Base-by-base conservation (phyloP, 345 rosid genomes). In the Eucalyptus tenuipes region DNA sequence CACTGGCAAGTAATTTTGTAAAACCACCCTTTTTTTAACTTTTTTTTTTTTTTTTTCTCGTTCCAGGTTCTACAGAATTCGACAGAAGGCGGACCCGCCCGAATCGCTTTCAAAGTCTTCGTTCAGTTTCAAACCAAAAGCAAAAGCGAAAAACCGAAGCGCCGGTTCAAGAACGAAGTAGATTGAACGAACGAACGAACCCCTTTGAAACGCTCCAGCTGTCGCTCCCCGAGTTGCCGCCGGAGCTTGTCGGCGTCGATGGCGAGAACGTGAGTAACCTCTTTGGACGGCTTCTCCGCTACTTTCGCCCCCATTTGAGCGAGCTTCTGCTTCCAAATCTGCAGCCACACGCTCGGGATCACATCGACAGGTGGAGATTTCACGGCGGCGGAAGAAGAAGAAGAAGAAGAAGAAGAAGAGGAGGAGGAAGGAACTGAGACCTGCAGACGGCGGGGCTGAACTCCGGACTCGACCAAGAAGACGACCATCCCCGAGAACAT, bases 321-420 rank as follows among this genome's bases (percentile, higher is more conserved):
- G 87, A 97, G 93, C 92, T 94, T 97, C 91, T 95, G 96, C 96
- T 93, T 96, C 99, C 99, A 97, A 52, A 97, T 95, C 99, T 97
- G 90, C 17, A 45, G 50, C 57, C 75, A 85, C 50, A 88, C 88
- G 81, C 10, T 50, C 87, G 7, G 5, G 1, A 40, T 47, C 85
- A 6, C 14, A 42, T 29, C 14, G 48, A 57, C 16, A 17, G 86
- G 42, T 52, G 49, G 5, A 44, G 45, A 86, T 53, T 57, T 57
- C 13, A 33, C 29, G 61, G 22, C 86, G 37, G 42, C 13, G 42
- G 10, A 48, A 48, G 29, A 50, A 47, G 7, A 42, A 49, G 64
- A 81, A 55, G 61, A 55, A 55, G 61, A 55, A 48, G n/a, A n/a
- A n/a, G n/a, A n/a, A n/a, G n/a, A n/a, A n/a, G n/a, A n/a, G n/a